A percentile compares a stretch with the other conserved stretches of the same genome.
These are phyloP conservation scores for Hordeum pubiflorum DNA, from an alignment of 202 grass and related monocot genomes.

Conservation along the genomic window DNA sequence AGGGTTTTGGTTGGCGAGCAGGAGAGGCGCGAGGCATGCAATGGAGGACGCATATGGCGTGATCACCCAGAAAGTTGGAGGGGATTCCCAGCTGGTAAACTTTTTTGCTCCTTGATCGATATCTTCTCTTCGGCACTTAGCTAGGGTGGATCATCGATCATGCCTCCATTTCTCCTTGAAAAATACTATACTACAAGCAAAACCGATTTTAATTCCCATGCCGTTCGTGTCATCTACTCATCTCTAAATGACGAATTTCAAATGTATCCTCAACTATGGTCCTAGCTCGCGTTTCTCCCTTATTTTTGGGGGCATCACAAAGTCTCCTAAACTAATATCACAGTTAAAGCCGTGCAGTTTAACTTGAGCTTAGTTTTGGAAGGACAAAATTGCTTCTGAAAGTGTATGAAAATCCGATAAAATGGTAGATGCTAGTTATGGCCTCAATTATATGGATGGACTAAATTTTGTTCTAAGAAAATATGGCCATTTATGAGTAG, in stretches of 20 bases:
- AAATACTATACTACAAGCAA: not conserved
- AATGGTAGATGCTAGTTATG: not conserved
- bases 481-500: not conserved
- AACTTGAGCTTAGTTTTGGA: not conserved
- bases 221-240: not conserved
- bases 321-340: not conserved
- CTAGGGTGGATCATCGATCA: not conserved
- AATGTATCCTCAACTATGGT: not conserved
- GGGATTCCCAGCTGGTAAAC: slow-evolving; percentile 50
- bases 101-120: not conserved
- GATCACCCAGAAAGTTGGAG: slow-evolving; percentile 13
- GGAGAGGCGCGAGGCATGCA: slow-evolving; percentile 44
- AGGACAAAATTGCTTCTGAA: not conserved
- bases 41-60: slow-evolving; percentile 74
- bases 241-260: too few relatives aligned
- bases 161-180: not conserved
- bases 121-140: not conserved
- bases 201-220: not conserved
- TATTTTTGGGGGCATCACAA: not conserved
- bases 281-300: not conserved
- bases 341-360: not conserved
- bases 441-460: not conserved
- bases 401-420: not conserved
- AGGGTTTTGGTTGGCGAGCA: slow-evolving; percentile 53
- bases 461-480: not conserved